Percentiles rank a stretch among this genome's conserved stretches.
Evolutionary conservation across 2,329 filamentous ascomycete genomes (phyloP).

Genomic region (Pseudogymnoascus sp.): DNA sequence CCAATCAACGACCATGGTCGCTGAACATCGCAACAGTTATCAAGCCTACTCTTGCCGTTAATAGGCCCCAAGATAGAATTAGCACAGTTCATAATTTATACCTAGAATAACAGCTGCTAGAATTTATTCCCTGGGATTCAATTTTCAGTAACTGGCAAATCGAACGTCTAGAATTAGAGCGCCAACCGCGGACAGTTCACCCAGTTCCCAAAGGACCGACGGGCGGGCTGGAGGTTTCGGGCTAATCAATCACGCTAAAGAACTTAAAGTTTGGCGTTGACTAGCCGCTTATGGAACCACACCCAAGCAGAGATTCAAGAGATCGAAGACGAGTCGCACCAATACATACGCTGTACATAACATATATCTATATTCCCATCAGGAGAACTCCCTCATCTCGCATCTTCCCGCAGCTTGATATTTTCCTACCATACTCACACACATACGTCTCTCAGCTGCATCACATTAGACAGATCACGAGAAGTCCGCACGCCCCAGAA

Average conservation of each 20-base stretch:
- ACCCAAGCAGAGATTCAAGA: constrained; percentile 5
- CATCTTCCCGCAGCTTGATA: background rate
- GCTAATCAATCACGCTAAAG: background rate
- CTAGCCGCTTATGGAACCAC: constrained; percentile 1
- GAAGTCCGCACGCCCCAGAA: background rate
- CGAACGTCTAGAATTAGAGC: background rate
- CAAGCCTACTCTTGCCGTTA: background rate
- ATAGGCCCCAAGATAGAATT: background rate
- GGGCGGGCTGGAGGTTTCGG: background rate
- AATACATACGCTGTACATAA: background rate
- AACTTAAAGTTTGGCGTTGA: constrained; percentile 6
- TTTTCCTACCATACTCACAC: background rate
- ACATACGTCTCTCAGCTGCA: background rate
- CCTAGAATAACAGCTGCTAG: background rate
- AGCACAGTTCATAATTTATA: background rate
- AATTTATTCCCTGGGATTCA: background rate
- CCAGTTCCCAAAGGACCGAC: background rate
- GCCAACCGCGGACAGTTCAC: background rate
- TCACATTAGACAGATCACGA: background rate
- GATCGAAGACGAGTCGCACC: background rate
- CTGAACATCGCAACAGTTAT: background rate
- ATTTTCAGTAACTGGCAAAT: background rate
- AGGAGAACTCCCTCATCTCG: background rate
- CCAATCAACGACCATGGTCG: background rate
- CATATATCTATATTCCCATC: background rate